Base-by-base conservation (phyloP, 2,329 filamentous ascomycete species). In the Hypocreales sp. region DNA sequence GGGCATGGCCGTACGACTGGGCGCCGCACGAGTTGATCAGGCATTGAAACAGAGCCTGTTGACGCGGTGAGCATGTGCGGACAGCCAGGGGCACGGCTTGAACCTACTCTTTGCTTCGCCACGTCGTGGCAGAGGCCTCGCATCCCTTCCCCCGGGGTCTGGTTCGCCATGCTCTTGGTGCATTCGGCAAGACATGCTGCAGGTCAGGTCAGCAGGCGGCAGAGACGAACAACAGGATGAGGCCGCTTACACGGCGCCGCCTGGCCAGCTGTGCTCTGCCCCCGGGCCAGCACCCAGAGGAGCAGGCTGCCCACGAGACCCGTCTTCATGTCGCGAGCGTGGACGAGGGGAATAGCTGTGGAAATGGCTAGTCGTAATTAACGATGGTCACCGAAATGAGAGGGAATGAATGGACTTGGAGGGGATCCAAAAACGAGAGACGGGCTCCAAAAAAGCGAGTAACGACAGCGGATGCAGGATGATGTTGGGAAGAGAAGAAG, bases 351-450 rank as follows among this genome's bases (percentile, higher is more conserved):
- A 33, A 33, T 27, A 29, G 26, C 25, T 34, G 32, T 33, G 25
- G 25, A 39, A 39, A 42, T 37, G 37, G 41, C 30, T 38, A 35
- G 39, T 40, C 36, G 38, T 38, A 31, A 33, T 41, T 45, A 47
- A 47, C 40, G 44, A 46, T 46, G 36, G 40, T 40, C 37, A 42
- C 45, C 45, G 45, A 47, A 43, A 45, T 31, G 29, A 32, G 24
- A 32, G 24, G 25, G 34, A 39, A 34, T 22, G 38, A 31, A 35
- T 29, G 27, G 23, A 30, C 15, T 11, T 13, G n/a, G 14, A 27
- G 20, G 32, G 28, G 38, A 40, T 46, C 47, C 45, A 50, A 53
- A 47, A 47, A 45, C 27, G 45, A 37, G 37, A 35, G 35, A 39
- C 36, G 21, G 27, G 29, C 33, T 42, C 34, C 39, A 35, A 40